Base-by-base conservation (phyloP, 2,329 filamentous ascomycete genomes). In the Colletotrichum truncatum region DNA sequence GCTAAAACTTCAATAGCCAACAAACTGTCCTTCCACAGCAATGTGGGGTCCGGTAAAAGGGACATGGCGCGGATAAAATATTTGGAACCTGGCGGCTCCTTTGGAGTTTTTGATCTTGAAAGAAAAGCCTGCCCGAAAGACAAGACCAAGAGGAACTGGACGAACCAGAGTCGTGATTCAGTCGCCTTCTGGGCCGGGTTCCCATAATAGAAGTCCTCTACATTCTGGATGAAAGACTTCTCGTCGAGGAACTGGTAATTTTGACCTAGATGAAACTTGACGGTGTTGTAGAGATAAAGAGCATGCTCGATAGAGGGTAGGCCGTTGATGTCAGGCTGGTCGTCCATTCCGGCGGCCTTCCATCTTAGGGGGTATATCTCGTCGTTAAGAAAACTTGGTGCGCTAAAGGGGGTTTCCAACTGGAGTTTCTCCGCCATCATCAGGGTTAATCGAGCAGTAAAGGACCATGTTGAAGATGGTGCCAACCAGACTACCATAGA, bases 261-360 rank as follows among this genome's bases (percentile, higher is more conserved):
- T 21, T 78, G 76, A 4, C 76, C 74, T 0, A 80, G 72, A 14
- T 80, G 78, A 23, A 79, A 80, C 14, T 78, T 78, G 54, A 78
- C 77, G 2, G 73, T 72, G 49, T 75, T 70, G 61, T 77, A 73
- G 4, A 77, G 69, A 32, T 76, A 75, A 11, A 75, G 62, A 2
- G 75, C 73, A 34, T 76, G 67, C 53, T 76, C 71, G n/a, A 77
- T 67, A 3, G 78, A 77, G 0, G 78, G 78, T 0, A 80, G 58
- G 3, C 73, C 72, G 9, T 66, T 72, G 1, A 77, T 73, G 25
- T 80, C 77, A 1, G 74, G 74, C 0, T 62, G 63, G 0, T 71
- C 70, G n/a, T 68, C 57, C 1, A 56, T 49, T 14, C 68, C 57
- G 1, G 56, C 52, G 4, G 60, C 46, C 6, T 67, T 71, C 72